Evolutionary conservation across 2,329 filamentous ascomycete genomes (phyloP), one percentile per base, ranked within the genome.

Genomic region (Sporothrix protearum): DNA sequence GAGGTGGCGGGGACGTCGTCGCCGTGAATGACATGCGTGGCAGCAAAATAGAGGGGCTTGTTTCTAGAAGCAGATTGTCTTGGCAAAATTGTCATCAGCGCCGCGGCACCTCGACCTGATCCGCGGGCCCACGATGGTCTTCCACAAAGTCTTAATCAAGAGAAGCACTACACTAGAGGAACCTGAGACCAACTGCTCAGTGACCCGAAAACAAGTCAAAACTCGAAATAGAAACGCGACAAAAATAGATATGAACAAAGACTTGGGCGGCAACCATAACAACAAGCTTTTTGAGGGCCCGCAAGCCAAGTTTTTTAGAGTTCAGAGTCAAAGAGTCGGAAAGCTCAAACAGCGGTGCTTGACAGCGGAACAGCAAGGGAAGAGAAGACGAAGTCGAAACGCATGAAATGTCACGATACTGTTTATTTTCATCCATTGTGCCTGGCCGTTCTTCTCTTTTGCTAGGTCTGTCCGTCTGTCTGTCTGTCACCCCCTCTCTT

Each of bases 1-100:
- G 93, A 96, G 79, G 88, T 96, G 42, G 86, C 88, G 9, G 82
- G 61, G 7, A 22, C 30, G 9, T 16, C 14, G 2, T 59, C 30
- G 51, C 12, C 22, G 51, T 25, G 49, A 53, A 22, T 19, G 28
- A 14, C 33, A 25, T 10, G 57, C 7, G n/a, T n/a, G n/a, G n/a
- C n/a, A n/a, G n/a, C n/a, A n/a, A n/a, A n/a, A n/a, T n/a, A n/a
- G n/a, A 1, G 12, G n/a, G 36, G 4, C 9, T 36, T 36, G 36
- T 36, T 36, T 19, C 28, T 57, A n/a, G n/a, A n/a, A n/a, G 55
- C 10, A 4, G 19, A 53, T 33, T 9, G 28, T 57, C 53, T 57
- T 57, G 53, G 53, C 55, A 28, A 59, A 36, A 8, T 36, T 36
- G 33, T 36, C 33, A 8, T 36, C 33, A 36, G 8, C 33, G 8